These are phyloP conservation scores for Elasticomyces elasticus DNA, from an alignment of 495 filamentous ascomycete genomes.

Conservation along the genomic window DNA sequence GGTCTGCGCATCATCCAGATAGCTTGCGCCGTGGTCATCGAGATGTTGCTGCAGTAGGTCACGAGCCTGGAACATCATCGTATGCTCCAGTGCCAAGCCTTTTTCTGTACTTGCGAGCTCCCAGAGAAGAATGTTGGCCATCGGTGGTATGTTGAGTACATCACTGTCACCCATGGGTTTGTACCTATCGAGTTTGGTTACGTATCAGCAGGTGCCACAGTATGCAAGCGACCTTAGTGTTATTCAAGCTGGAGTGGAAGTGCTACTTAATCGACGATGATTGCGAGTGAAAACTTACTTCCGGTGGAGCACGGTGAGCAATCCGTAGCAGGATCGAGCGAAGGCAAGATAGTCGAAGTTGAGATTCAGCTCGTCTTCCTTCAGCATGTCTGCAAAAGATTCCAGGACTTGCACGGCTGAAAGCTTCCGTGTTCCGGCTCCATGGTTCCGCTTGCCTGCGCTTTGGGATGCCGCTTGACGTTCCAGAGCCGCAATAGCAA, in stretches of 20 bases:
- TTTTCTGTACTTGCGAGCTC: neutral
- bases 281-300: no score
- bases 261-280: no score
- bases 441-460: neutral
- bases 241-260: no score
- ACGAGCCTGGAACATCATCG: neutral
- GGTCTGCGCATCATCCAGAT: neutral
- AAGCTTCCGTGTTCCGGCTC: neutral
- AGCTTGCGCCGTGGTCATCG: neutral
- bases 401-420: neutral
- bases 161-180: neutral
- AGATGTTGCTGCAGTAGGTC: neutral
- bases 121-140: neutral
- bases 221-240: no score
- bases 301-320: neutral
- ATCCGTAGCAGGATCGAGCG: neutral
- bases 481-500: neutral
- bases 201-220: no score
- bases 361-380: neutral
- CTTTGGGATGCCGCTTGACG: neutral
- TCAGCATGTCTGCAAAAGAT: neutral
- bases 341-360: neutral
- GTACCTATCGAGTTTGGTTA: neutral
- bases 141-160: neutral
- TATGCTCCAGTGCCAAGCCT: neutral